Evolutionary conservation across 2,329 filamentous ascomycete species (phyloP).

Genomic region (Pseudovirgaria hyperparasitica): DNA sequence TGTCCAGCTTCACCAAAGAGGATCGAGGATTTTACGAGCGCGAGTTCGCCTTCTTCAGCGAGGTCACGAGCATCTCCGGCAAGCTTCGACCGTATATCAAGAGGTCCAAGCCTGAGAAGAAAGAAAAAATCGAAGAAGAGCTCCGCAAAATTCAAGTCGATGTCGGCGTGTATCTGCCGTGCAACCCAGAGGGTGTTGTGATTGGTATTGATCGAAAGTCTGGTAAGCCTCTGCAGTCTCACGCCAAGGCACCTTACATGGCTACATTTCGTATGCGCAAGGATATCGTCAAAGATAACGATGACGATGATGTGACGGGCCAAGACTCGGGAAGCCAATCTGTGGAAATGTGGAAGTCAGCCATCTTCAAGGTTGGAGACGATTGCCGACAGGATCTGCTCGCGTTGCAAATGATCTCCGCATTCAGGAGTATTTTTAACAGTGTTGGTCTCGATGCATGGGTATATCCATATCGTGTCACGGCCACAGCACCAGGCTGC

Average conservation of each 20-base stretch:
- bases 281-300: constrained; percentile 44
- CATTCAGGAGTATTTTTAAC: constrained; percentile 95
- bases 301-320: constrained; percentile 40
- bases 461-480: constrained; percentile 94
- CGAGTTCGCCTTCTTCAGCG: constrained; percentile 96
- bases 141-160: constrained; percentile 94
- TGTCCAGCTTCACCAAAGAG: constrained; percentile 63
- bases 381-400: constrained; percentile 96
- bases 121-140: constrained; percentile 98
- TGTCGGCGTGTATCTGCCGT: constrained; percentile 91
- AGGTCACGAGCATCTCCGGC: constrained; percentile 89
- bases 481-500: constrained; percentile 90
- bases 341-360: constrained; percentile 89
- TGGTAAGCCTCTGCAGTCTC: constrained; percentile 91
- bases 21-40: constrained; percentile 84
- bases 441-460: constrained; percentile 89
- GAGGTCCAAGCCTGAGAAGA: constrained; percentile 87
- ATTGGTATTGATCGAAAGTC: constrained; percentile 97
- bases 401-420: constrained; percentile 93
- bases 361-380: constrained; percentile 99
- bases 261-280: constrained; percentile 96
- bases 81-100: constrained; percentile 93
- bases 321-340: constrained; percentile 19
- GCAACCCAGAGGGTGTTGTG: constrained; percentile 92
- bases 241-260: constrained; percentile 98